Evolutionary conservation across 2,329 filamentous ascomycete genomes (phyloP), one percentile per base, ranked within the genome.

Genomic region (Phoma herbarum): DNA sequence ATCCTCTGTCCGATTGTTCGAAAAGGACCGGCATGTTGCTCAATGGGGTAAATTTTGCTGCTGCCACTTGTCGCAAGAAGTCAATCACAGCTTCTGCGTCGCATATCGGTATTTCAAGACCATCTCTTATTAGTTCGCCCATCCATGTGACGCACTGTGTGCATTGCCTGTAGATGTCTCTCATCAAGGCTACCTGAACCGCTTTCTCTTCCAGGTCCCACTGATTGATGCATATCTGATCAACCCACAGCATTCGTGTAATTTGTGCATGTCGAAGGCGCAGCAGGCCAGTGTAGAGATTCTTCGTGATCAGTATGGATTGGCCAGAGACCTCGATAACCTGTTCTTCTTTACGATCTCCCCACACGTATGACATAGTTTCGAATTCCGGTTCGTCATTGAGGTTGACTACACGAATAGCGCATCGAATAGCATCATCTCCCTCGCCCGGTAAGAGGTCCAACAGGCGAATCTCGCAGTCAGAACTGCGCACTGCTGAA

Each of bases 221-320:
- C 52, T 74, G 71, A 43, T 75, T 64, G 51, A 75, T 75, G 47
- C 73, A 75, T 2, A 75, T 42, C 26, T 70, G 65, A 48, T 73
- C 72, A 29, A 70, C 61, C 71, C 72, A 74, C 1, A 70, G 20
- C 7, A 56, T 59, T 6, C 61, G 58, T 8, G 2, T 43, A 16
- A 28, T 7, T 4, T 35, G 43, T 0, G 43, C 28, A 29, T 63
- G 26, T 16, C 68, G 65, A 45, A 73, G 59, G 18, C 61, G 61
- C 25, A 48, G 39, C 7, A 69, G 43, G 2, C 65, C 67, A 26
- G 28, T 46, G 23, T 60, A 43, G 4, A 72, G 57, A 28, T 67
- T 70, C 6, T 44, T 43, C 8, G 67, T 69, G 12, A 69, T 44
- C 1, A 7, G 39, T 1, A 66, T n/a, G 5, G 11, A 5, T 2